Evolutionary conservation across 192 early-diverging fungal genomes (phyloP), one percentile per base, ranked within the genome.

Genomic region (Oehlia diaphana): DNA sequence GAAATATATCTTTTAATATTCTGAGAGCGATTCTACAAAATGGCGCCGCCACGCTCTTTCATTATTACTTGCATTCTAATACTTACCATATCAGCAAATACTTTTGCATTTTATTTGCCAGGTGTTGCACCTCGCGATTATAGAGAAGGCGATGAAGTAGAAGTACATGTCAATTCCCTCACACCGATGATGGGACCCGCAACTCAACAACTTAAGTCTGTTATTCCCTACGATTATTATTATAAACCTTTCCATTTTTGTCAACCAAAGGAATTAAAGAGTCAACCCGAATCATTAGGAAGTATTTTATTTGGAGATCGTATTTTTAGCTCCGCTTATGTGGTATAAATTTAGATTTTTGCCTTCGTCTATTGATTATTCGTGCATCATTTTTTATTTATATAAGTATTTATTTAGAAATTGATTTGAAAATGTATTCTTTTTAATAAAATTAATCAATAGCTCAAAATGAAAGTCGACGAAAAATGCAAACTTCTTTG

Each of bases 271-370:
- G 72, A 70, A 10, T 39, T 77, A 37, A 82, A 89, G 75, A 84
- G 89, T 1, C 88, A 91, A 74, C 81, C 92, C 31, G 97, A 98
- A 84, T 93, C 90, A 3, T 88, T 99, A 70, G 97, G 97, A 47
- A 92, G 91, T 78, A 96, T 99, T 62, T 84, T 99, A 42, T 99
- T 99, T 93, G 97, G 97, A 9, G 96, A 99, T 78, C 90, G 97
- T 44, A 93, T 99, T 79, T 96, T 91, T 74, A 90, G 86, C 69
- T 96, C 96, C 4, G 88, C 87, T 4, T 95, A 95, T 79, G 82
- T 95, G 86, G 90, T 97, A 84, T 82, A 65, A 50, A 9, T 33
- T 12, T n/a, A 70, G 8, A 14, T 33, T 47, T 19, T 66, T 6
- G 26, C 13, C 7, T 35, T 3, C 37, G 9, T 23, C 16, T 21